Base-by-base conservation (phyloP, 768 basidiomycete genomes). In the Amanita rubescens region DNA sequence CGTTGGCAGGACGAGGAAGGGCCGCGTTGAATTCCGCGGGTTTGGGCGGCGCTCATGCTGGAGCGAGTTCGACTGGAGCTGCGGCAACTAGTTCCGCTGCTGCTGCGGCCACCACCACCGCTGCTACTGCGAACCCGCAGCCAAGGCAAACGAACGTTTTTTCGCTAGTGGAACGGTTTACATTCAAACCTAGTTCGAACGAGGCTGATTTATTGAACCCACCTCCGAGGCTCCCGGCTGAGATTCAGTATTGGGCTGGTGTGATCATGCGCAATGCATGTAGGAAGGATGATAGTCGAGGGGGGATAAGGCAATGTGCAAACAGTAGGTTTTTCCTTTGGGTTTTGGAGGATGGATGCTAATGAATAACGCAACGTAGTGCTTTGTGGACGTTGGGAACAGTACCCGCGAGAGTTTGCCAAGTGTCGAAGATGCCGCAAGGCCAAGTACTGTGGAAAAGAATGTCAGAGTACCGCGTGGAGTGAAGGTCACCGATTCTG, bases 201-300 rank as follows among this genome's bases (percentile, higher is more conserved):
- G 93, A 94, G 63, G 79, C 78, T 17, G 82, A 85, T 57, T 71
- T 85, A 50, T 80, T 80, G 5, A 82, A 81, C 51, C 81, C 84
- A 0, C 84, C 81, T 4, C 85, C 87, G 3, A 76, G 82, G 45
- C 71, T 94, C 6, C 92, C 94, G 0, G 74, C 78, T 9, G 95
- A 98, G 66, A 95, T 99, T 20, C 92, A 96, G 68, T 96, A 97
- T 62, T 98, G 96, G 96, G 96, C 95, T 0, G 93, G 94, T 2
- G 95, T 97, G n/a, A 96, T 98, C 63, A 99, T 98, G 96, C 80
- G 96, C 49, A 99, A 99, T 67, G 96, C 96, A 11, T 99, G 96
- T 70, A 75, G 95, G 65, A 98, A 99, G 73, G 96, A 98, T 61
- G 95, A 98, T 58, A 82, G 77, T 46, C 73, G 85, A 33, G 94